These are phyloP conservation scores for Rickenella mellea DNA, from an alignment of 768 basidiomycete genomes.

Conservation along the genomic window DNA sequence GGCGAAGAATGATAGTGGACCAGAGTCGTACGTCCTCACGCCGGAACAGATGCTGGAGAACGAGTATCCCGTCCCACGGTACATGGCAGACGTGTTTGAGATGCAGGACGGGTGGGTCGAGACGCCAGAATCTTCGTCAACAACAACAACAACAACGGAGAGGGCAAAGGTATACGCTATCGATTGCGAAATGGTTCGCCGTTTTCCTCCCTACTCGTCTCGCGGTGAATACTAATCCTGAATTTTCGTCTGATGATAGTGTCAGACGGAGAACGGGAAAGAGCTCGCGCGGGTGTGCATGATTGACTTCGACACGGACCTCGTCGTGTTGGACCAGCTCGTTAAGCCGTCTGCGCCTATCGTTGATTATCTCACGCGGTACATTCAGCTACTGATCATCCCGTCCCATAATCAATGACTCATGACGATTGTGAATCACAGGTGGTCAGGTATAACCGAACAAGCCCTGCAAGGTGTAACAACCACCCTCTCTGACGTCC, in stretches of 20 bases:
- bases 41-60: slow-evolving; percentile 89
- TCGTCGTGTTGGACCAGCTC: slow-evolving; percentile 78
- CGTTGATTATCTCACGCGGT: slow-evolving; percentile 89
- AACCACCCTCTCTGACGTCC: slow-evolving; percentile 73
- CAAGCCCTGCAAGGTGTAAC: slow-evolving; percentile 58
- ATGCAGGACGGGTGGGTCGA: slow-evolving; percentile 73
- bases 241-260: slow-evolving; percentile 35
- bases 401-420: neutral
- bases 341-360: slow-evolving; percentile 84
- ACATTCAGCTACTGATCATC: slow-evolving; percentile 8
- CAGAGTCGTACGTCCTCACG: slow-evolving; percentile 64
- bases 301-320: slow-evolving; percentile 64
- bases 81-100: slow-evolving; percentile 64
- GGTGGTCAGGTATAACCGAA: slow-evolving; percentile 91
- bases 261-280: slow-evolving; percentile 81
- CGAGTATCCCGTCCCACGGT: slow-evolving; percentile 84
- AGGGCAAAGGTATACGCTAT: slow-evolving; percentile 63
- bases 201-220: neutral
- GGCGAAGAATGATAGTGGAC: slow-evolving; percentile 25
- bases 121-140: slow-evolving; percentile 42
- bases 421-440: slow-evolving; percentile 16
- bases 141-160: slow-evolving; percentile 19
- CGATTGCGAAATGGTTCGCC: slow-evolving; percentile 92
- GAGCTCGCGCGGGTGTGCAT: slow-evolving; percentile 81
- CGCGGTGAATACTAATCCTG: neutral